phyloP scores from a whole-genome alignment of 345 rosid species.

The Lepidium aucheri region DNA sequence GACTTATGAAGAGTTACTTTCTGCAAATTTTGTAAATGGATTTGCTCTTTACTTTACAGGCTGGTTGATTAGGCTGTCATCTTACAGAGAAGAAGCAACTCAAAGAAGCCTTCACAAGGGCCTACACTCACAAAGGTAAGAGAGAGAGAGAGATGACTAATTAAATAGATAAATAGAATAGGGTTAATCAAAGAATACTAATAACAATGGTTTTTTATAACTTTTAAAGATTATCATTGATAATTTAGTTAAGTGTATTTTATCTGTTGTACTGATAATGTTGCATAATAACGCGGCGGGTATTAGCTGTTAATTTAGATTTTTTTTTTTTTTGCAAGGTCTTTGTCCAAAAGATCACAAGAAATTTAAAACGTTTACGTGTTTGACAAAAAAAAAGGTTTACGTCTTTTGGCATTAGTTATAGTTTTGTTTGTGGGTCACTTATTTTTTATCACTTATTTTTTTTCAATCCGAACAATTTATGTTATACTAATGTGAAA shows the following conservation, averaged over 20 bases:
- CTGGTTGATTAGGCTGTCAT: slow-evolving; percentile 82
- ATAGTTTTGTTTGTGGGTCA: slow-evolving; percentile 5
- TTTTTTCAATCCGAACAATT: not conserved
- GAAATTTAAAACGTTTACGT: not conserved
- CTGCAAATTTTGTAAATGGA: slow-evolving; percentile 25
- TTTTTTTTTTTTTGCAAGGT: not conserved
- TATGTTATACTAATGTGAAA: not conserved
- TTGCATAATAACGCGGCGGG: slow-evolving; percentile 21
- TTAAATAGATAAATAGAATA: slow-evolving; percentile 10
- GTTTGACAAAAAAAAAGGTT: slow-evolving; percentile 5
- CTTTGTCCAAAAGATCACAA: slow-evolving; percentile 22
- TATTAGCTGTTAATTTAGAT: slow-evolving; percentile 14
- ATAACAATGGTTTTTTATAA: not conserved
- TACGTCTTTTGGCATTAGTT: slow-evolving; percentile 4
- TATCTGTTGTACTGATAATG: slow-evolving; percentile 6
- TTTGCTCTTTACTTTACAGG: slow-evolving; percentile 85
- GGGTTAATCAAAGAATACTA: not conserved
- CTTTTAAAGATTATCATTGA: not conserved
- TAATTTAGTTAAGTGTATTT: not conserved
- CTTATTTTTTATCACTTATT: not conserved
- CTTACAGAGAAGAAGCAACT: slow-evolving; percentile 27
- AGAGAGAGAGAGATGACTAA: not conserved
- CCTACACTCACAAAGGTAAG: slow-evolving; percentile 7
- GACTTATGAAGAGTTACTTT: slow-evolving; percentile 27
- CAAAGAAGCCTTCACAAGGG: slow-evolving; percentile 34